Conservation (phyloP, 306 rosid genomes). For the Notholithocarpus densiflorus region DNA sequence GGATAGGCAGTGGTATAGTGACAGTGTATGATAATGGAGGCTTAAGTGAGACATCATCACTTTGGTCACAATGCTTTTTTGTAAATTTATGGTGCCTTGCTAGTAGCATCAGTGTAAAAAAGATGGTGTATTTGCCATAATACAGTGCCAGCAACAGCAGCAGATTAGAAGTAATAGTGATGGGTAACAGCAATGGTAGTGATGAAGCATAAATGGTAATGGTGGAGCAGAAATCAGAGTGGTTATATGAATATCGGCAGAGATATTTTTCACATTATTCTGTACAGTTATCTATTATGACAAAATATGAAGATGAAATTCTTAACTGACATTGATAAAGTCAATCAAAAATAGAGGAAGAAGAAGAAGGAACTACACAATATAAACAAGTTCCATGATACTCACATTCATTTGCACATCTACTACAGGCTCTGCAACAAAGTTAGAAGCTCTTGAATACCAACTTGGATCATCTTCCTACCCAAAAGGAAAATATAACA, state of each 20-base stretch:
- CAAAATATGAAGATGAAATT: slow-evolving; percentile 1
- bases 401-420: slow-evolving; percentile 90
- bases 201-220: not conserved
- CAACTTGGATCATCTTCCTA: slow-evolving; percentile 98
- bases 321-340: not conserved
- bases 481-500: slow-evolving; percentile 15
- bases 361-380: slow-evolving; percentile 2
- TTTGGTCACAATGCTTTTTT: not conserved
- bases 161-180: not conserved
- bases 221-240: not conserved
- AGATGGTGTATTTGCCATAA: not conserved
- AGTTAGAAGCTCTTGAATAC: slow-evolving; percentile 88
- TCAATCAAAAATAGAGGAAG: not conserved
- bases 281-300: not conserved
- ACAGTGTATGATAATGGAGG: not conserved
- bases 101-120: not conserved
- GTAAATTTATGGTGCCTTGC: not conserved
- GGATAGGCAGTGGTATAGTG: not conserved
- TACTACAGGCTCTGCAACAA: slow-evolving; percentile 70
- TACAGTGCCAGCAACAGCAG: not conserved
- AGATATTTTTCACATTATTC: not conserved
- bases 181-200: not conserved
- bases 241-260: not conserved
- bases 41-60: not conserved
- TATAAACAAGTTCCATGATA: slow-evolving; percentile 14